Evolutionary conservation across 441 rosid genomes (phyloP).

Genomic region (Corymbia citriodora): DNA sequence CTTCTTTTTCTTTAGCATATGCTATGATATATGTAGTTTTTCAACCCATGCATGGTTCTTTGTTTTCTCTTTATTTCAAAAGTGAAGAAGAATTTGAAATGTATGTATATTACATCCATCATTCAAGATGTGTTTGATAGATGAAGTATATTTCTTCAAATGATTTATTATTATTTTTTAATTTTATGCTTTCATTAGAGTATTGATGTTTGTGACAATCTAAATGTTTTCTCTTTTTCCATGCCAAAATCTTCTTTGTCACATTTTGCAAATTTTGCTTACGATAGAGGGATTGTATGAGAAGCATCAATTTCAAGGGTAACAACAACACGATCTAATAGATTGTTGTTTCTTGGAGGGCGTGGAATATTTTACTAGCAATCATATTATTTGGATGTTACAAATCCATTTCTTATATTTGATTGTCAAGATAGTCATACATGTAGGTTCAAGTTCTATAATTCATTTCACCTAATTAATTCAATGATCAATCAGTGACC

Average conservation of each 20-base stretch:
- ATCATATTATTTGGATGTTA: background rate
- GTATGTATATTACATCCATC: background rate
- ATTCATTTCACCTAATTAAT: background rate
- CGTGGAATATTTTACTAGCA: background rate
- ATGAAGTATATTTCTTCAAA: background rate
- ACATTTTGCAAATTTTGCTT: background rate
- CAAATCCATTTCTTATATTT: background rate
- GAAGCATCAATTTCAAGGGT: background rate
- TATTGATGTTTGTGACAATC: background rate
- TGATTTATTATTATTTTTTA: too few relatives aligned
- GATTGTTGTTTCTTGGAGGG: background rate
- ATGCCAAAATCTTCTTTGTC: background rate
- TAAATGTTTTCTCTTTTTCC: background rate
- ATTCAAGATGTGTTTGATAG: background rate
- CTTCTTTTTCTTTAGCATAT: background rate
- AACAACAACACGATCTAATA: background rate
- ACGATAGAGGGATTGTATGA: background rate
- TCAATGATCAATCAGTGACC: background rate
- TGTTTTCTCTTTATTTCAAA: background rate
- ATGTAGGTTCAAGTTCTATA: background rate
- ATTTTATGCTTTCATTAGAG: background rate
- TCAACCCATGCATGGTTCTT: rapidly evolving
- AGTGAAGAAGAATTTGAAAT: background rate
- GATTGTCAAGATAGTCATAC: background rate
- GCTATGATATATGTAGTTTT: background rate